These are phyloP conservation scores for Jackrogersella minutella DNA, from an alignment of 495 filamentous ascomycete genomes.

Conservation along the genomic window DNA sequence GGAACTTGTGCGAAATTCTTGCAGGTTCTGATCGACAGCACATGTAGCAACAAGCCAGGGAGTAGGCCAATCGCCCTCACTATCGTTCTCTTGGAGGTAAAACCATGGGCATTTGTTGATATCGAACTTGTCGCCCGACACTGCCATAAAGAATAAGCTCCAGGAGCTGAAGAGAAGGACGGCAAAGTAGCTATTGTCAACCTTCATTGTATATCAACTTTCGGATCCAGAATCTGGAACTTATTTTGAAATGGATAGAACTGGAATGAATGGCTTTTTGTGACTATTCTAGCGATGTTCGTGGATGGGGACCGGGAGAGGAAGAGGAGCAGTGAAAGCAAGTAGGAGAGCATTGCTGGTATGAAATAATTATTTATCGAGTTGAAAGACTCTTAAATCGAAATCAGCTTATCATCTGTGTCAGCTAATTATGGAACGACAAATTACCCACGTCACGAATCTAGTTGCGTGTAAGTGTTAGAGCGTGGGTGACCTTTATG, in stretches of 20 bases:
- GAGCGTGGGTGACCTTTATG: no score
- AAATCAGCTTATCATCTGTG: no score
- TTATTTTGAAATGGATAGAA: no score
- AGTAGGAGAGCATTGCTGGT: no score
- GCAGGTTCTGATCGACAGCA: neutral
- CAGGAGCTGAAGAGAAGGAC: neutral
- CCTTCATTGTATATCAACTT: neutral
- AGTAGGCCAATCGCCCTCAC: neutral
- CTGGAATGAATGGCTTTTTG: neutral
- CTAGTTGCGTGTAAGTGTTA: no score
- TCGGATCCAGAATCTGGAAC: no score
- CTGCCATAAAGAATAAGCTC: neutral
- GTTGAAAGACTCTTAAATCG: no score
- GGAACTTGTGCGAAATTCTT: neutral
- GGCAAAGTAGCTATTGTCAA: neutral
- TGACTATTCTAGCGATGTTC: neutral
- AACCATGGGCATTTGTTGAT: neutral
- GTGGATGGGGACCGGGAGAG: no score
- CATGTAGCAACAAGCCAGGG: neutral
- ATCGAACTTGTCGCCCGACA: neutral
- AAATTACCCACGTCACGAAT: no score
- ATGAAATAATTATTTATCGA: no score
- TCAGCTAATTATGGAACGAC: no score
- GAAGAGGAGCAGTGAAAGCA: no score
- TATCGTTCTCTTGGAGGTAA: neutral